phyloP scores from a whole-genome alignment of 2,329 filamentous ascomycete species.

The Lecanicillium sp. region DNA sequence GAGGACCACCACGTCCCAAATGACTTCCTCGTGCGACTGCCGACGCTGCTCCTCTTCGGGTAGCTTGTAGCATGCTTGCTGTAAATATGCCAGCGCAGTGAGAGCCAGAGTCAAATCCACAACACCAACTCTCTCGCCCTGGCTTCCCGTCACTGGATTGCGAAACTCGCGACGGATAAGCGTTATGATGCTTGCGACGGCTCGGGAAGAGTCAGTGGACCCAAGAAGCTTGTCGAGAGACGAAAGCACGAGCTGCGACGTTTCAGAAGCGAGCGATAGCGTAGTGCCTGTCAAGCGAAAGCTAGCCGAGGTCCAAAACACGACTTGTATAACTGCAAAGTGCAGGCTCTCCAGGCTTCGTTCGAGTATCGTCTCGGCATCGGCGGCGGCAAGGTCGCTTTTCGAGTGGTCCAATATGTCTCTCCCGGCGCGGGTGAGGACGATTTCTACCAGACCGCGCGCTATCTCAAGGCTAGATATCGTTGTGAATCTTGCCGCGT shows the following conservation, averaged over 20 bases:
- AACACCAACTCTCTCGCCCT: conserved; percentile 52
- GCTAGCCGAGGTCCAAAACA: conserved; percentile 53
- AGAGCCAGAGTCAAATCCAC: conserved; percentile 53
- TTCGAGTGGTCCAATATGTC: conserved; percentile 37
- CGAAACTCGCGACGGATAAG: conserved; percentile 56
- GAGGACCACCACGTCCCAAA: conserved; percentile 61
- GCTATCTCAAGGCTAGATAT: conserved; percentile 50
- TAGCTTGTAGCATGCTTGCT: conserved; percentile 44
- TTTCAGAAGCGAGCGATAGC: conserved; percentile 43
- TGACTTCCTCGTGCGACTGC: conserved; percentile 43
- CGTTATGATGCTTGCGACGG: conserved; percentile 58
- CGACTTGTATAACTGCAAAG: conserved; percentile 46
- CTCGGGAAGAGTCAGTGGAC: conserved; percentile 60
- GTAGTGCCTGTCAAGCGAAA: conserved; percentile 51
- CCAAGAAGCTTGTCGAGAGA: conserved; percentile 57
- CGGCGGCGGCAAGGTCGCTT: conserved; percentile 38
- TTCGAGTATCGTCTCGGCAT: conserved; percentile 50
- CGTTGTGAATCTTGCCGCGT: conserved; percentile 46
- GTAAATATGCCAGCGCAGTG: conserved; percentile 53
- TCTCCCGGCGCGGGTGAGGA: conserved; percentile 42
- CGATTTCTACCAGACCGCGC: conserved; percentile 44
- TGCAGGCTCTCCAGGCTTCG: conserved; percentile 48
- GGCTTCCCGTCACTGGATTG: conserved; percentile 50
- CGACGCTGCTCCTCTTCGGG: conserved; percentile 40
- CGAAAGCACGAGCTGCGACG: conserved; percentile 49